Evolutionary conservation across 257 asterid genomes (phyloP), one percentile per base, ranked within the genome.

Genomic region (Striga asiatica): DNA sequence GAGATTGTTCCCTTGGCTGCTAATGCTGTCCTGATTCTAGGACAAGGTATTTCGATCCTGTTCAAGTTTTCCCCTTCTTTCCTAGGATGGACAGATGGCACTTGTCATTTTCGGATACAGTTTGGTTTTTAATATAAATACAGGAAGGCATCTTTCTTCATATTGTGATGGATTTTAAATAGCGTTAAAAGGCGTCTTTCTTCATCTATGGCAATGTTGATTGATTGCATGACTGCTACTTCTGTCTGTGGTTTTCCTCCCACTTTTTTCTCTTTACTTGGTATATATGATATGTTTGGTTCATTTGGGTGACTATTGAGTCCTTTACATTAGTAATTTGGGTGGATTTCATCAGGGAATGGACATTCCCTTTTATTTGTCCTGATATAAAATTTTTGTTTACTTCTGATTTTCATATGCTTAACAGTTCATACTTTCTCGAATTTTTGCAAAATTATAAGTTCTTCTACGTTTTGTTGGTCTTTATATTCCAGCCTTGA

Each of bases 21-120:
- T 29, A 77, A 88, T 71, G 74, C 88, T 55, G 11, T 80, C 46
- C 71, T 88, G 75, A 48, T 88, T 71, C 88, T 84, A 55, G 95
- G 91, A 62, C 86, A 84, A 80, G 95, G 97, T 87, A 83, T 43
- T 71, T 24, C 28, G 11, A 28, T 38, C 25, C 54, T 61, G 11
- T 39, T 53, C 47, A 49, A 47, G 7, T 56, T 50, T 27, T 6
- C 29, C 53, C 29, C 20, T 41, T 16, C 50, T 38, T n/a, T 10
- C 37, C 27, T 23, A 21, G 39, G 18, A 14, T 4, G 13, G n/a
- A 13, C 21, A 47, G 12, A 42, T 25, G 46, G 18, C 56, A 10
- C 35, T 22, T 42, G 2, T 43, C 19, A 21, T 39, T 45, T 35
- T 6, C 6, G 3, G 19, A 31, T 28, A 6, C 16, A 38, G 5